Evolutionary conservation across 345 rosid genomes (phyloP), one percentile per base, ranked within the genome.

Genomic region (Durio zibethinus): DNA sequence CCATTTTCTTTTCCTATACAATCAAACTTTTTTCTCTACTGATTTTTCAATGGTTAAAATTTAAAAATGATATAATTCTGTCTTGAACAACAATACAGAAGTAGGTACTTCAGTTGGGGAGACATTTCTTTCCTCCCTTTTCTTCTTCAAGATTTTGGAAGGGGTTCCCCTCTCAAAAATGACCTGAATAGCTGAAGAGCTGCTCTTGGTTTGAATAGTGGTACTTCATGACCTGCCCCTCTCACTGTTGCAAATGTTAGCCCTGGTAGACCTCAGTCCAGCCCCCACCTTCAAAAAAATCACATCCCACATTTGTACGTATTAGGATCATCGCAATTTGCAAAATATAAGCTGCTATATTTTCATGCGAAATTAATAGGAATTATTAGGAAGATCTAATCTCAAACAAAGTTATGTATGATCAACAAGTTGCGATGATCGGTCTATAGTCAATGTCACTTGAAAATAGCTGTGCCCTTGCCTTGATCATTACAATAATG

Each of bases 141-240:
- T 43, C 4, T 8, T 31, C 45, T 76, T 89, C 83, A 90, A 62
- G 92, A 87, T 72, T 84, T 90, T 0, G 98, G 97, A 75, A 97
- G 97, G 25, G 97, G 92, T 23, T 87, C 33, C 45, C 97, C 99
- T 29, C 76, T 83, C 77, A 97, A 83, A 82, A 97, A 97, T 67
- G 97, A 92, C 73, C 82, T 91, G 82, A 94, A 87, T 7, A 97
- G 90, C 84, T 87, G 86, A 61, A 92, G 93, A 48, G 97, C 94
- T 36, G 89, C 97, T 79, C 90, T 86, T 23, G 99, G 99, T 88
- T 92, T 97, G 87, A 92, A 87, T 29, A 97, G 84, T 60, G 97
- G 99, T 23, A 97, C 97, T 80, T 97, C 98, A 82, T 97, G 99
- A 2, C 99, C 99, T 9, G 99, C 99, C 53, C 99, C 99, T 86